Base-by-base conservation (phyloP, 805 yeast genomes). In the Metschnikowia baotianmanensis region DNA sequence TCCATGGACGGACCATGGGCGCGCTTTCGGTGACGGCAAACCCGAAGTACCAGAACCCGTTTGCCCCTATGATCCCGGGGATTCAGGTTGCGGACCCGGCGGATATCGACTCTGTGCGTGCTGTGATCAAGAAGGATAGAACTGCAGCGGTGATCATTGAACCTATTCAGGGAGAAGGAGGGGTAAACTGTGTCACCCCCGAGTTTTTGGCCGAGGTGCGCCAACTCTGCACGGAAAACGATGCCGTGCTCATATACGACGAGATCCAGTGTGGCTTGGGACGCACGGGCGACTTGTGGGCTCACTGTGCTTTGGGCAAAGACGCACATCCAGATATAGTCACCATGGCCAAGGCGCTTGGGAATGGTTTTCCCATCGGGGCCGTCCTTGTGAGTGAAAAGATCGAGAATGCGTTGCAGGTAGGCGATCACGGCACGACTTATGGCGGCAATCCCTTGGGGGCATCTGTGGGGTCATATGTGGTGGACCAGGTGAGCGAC, bases 151-250 rank as follows among this genome's bases (percentile, higher is more conserved):
- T 93, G 23, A 93, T 93, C 41, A 82, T 93, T 26, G 99, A 93
- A 66, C 99, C 99, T 16, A 83, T 93, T 44, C 99, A 93, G 70
- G 99, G 98, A 52, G 99, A 91, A 68, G 98, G 99, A 43, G 99
- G 99, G 42, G 82, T 91, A 13, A 79, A 81, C 56, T 79, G 83
- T 16, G 76, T 87, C 43, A 71, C 76, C 27, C 51, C 64, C 0
- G 86, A 80, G 31, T 89, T 86, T 58, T 71, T 91, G 47, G 58
- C 71, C 4, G 79, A 78, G 36, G 67, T 91, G 59, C 82, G 83
- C 51, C 62, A 76, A 53, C 64, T 85, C 42, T 87, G 96, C 60
- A 66, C 69, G 42, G 74, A 81, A 42, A 73, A 82, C 51, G 80
- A 84, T 40, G 95, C 86, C 9, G 59, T 87, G 23, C 76, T 91